phyloP scores from a whole-genome alignment of 805 yeast species.

The Lipomyces kockii region DNA sequence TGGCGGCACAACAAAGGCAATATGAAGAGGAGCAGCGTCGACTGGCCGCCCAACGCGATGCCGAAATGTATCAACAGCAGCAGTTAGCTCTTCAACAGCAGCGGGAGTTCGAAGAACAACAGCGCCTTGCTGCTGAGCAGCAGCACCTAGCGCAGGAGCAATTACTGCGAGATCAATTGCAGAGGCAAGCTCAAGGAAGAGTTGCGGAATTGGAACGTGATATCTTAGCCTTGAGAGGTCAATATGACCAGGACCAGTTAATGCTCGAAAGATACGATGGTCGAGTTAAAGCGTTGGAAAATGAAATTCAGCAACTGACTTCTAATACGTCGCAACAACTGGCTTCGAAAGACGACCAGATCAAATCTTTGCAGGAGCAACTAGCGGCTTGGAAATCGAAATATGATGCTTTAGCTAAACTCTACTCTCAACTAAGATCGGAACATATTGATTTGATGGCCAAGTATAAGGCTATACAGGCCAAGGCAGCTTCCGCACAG shows the following conservation, averaged over 20 bases:
- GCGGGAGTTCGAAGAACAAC: conserved; percentile 72
- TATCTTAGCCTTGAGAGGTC: conserved; percentile 71
- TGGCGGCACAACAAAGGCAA: conserved; percentile 46
- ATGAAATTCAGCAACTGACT: conserved; percentile 64
- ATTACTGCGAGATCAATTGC: conserved; percentile 65
- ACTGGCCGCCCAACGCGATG: conserved; percentile 61
- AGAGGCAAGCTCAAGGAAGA: conserved; percentile 75
- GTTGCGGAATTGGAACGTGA: conserved; percentile 84
- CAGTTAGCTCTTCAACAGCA: conserved; percentile 72
- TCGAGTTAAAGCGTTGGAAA: conserved; percentile 79
- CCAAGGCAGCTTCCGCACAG: conserved; percentile 86
- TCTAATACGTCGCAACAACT: conserved; percentile 73
- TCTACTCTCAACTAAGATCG: conserved; percentile 84
- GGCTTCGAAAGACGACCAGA: conserved; percentile 74
- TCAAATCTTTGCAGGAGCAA: conserved; percentile 72
- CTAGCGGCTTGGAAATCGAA: conserved; percentile 77
- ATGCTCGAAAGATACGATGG: conserved; percentile 85
- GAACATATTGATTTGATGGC: conserved; percentile 82
- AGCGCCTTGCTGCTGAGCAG: conserved; percentile 66
- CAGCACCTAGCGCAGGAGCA: conserved; percentile 76
- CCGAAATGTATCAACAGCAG: conserved; percentile 68
- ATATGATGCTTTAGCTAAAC: conserved; percentile 85
- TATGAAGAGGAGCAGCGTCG: conserved; percentile 44
- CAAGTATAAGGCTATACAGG: conserved; percentile 74
- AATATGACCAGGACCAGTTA: conserved; percentile 83